Evolutionary conservation across 2,329 filamentous ascomycete species (phyloP).

Genomic region (Beauveria sp.): DNA sequence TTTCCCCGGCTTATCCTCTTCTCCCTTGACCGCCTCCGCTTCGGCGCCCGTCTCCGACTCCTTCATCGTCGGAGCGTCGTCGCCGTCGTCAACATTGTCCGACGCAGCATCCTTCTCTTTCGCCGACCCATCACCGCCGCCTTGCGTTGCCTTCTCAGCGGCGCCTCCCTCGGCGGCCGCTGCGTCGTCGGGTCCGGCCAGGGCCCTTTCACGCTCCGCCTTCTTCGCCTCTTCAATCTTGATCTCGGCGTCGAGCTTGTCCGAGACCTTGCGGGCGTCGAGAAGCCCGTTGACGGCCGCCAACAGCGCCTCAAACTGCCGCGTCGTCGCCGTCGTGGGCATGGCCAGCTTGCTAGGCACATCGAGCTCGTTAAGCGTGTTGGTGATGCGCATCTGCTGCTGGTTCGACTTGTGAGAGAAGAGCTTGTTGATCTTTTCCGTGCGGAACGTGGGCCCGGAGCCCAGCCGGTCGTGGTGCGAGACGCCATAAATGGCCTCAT

Average conservation of each 20-base stretch:
- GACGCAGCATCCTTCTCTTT: too few relatives aligned
- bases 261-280: conserved; percentile 64
- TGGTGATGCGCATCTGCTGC: conserved; percentile 67
- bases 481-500: conserved; percentile 77
- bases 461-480: conserved; percentile 77
- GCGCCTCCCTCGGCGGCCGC: neutral
- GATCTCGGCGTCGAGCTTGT: conserved; percentile 70
- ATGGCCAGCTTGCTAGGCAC: conserved; percentile 63
- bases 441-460: conserved; percentile 83
- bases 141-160: conserved; percentile 2
- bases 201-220: conserved; percentile 40
- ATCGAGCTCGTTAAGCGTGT: conserved; percentile 63
- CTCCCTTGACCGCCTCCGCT: neutral
- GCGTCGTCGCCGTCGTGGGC: conserved; percentile 64
- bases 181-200: conserved; percentile 12
- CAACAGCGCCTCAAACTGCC: conserved; percentile 64
- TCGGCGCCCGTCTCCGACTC: conserved; percentile 7
- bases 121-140: neutral
- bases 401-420: conserved; percentile 69
- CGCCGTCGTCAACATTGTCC: neutral
- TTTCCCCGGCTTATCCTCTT: conserved; percentile 11
- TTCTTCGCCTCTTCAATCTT: conserved; percentile 51
- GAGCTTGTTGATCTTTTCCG: conserved; percentile 71
- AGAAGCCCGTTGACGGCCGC: conserved; percentile 60
- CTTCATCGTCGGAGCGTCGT: conserved; percentile 6